Evolutionary conservation across 495 filamentous ascomycete species (phyloP).

Genomic region (Penicillium manginii): DNA sequence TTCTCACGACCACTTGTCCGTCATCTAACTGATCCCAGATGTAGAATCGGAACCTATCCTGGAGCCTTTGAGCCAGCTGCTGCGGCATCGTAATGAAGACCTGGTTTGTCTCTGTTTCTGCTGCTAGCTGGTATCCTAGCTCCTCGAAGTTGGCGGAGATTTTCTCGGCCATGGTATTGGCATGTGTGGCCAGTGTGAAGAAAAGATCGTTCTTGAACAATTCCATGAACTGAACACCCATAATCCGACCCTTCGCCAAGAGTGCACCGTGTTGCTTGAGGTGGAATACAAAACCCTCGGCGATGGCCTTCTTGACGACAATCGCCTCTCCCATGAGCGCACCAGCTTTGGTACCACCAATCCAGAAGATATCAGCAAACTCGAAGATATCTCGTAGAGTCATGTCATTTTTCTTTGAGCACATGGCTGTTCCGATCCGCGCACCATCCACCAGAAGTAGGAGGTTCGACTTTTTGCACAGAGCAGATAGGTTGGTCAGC

Average conservation of each 20-base stretch:
- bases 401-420: slow-evolving; percentile 37
- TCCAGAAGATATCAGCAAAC: slow-evolving; percentile 49
- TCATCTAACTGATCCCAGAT: slow-evolving; percentile 38
- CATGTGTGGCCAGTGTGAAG: slow-evolving; percentile 44
- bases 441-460: slow-evolving; percentile 49
- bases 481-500: slow-evolving; percentile 32
- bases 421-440: slow-evolving; percentile 43
- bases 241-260: slow-evolving; percentile 45
- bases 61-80: slow-evolving; percentile 24
- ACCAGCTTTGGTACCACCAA: slow-evolving; percentile 50
- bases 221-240: slow-evolving; percentile 50
- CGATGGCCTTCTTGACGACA: slow-evolving; percentile 38
- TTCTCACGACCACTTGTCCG: slow-evolving; percentile 29
- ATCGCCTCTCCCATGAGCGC: slow-evolving; percentile 49
- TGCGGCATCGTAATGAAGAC: slow-evolving; percentile 38
- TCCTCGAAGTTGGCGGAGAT: slow-evolving; percentile 35
- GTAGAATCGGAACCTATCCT: slow-evolving; percentile 40
- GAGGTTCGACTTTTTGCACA: slow-evolving; percentile 38
- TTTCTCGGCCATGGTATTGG: slow-evolving; percentile 43
- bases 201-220: slow-evolving; percentile 44
- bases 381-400: slow-evolving; percentile 43
- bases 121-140: slow-evolving; percentile 34
- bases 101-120: slow-evolving; percentile 43
- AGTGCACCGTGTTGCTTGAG: slow-evolving; percentile 50
- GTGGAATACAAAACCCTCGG: slow-evolving; percentile 47